phyloP scores from a whole-genome alignment of 495 filamentous ascomycete genomes.

The Lasiosphaeriaceae sp. region DNA sequence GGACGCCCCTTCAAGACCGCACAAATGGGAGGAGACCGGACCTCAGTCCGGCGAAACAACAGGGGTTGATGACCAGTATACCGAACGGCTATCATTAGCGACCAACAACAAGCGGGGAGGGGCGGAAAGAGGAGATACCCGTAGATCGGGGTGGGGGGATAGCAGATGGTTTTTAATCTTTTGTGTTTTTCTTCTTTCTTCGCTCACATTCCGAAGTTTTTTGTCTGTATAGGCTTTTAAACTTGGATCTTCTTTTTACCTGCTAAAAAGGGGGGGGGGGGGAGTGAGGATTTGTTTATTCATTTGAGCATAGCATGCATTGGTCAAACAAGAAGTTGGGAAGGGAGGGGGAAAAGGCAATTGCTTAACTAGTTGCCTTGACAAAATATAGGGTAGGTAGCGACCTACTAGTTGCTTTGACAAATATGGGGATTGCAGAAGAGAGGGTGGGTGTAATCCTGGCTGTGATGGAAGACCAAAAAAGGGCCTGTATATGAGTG shows the following conservation, averaged over 20 bases:
- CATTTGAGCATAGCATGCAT: not conserved
- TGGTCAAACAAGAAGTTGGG: not conserved
- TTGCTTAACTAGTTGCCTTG: not conserved
- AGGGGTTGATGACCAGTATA: not conserved
- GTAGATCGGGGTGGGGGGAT: not conserved
- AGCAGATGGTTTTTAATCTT: not conserved
- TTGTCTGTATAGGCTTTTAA: not conserved
- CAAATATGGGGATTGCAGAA: too few relatives aligned
- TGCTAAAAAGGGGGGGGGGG: not conserved
- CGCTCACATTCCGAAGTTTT: not conserved
- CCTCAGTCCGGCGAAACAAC: constrained; percentile 28
- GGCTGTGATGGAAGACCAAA: too few relatives aligned
- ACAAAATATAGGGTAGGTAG: too few relatives aligned
- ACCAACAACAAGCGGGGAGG: not conserved
- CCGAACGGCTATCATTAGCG: constrained; percentile 1
- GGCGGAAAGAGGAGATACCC: too few relatives aligned
- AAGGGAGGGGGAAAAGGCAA: not conserved
- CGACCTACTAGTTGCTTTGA: too few relatives aligned
- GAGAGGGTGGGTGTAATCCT: too few relatives aligned
- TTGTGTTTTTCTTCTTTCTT: not conserved
- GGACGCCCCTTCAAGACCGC: not conserved
- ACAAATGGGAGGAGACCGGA: constrained; percentile 6
- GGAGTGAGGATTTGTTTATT: not conserved
- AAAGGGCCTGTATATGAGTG: too few relatives aligned
- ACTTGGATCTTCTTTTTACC: not conserved